phyloP scores from a whole-genome alignment of 768 basidiomycete genomes.

The Mycena capillaripes region DNA sequence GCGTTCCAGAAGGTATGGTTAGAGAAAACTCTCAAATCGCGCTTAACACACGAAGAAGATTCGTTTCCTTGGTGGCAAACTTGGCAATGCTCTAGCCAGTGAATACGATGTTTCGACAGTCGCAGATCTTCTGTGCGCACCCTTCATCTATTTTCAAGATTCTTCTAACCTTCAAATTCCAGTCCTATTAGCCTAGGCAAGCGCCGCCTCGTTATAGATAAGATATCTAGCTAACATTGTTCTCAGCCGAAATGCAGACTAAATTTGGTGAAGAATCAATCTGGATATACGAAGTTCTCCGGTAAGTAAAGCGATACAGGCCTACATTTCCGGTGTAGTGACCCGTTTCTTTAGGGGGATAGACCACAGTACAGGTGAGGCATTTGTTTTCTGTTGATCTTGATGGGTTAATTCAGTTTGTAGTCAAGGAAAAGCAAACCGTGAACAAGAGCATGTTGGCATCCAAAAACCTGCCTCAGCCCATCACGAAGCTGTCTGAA shows the following conservation, averaged over 20 bases:
- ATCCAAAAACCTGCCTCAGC: conserved; percentile 91
- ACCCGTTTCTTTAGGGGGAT: conserved; percentile 25
- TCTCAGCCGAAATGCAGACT: conserved; percentile 79
- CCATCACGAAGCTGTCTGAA: conserved; percentile 79
- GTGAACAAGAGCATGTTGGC: conserved; percentile 95
- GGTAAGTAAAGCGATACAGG: conserved; percentile 60
- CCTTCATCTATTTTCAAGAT: neutral
- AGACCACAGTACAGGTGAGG: conserved; percentile 26
- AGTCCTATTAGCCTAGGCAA: conserved; percentile 71
- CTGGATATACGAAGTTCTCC: conserved; percentile 93
- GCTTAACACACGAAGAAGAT: conserved; percentile 67
- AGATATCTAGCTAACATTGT: conserved; percentile 17
- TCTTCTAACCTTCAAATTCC: conserved; percentile 4
- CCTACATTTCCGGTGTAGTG: neutral
- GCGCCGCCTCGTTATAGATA: neutral
- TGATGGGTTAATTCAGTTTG: conserved; percentile 14
- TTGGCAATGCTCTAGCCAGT: conserved; percentile 88
- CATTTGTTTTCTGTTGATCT: neutral
- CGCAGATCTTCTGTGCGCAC: conserved; percentile 86
- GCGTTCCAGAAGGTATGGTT: conserved; percentile 84
- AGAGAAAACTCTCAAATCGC: neutral
- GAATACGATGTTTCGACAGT: conserved; percentile 93
- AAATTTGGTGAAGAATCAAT: conserved; percentile 87
- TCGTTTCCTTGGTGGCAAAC: conserved; percentile 94
- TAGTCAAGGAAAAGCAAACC: conserved; percentile 88